These are phyloP conservation scores for Phaeodactylum tricornutum DNA, from an alignment of 108 stramenopile species.

Conservation along the genomic window DNA sequence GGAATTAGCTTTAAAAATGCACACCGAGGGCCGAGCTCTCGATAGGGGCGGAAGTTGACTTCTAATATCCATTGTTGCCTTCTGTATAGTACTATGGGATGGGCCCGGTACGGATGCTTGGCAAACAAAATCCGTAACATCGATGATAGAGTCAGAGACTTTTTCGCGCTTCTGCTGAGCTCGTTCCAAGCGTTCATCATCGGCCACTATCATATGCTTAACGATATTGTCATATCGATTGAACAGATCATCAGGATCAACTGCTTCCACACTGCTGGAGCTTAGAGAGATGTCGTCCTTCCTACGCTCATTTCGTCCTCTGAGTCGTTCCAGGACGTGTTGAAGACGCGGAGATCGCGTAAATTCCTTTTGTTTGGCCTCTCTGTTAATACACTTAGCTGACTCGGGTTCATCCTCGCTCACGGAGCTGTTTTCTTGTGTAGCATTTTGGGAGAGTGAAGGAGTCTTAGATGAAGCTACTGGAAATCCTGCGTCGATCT, in stretches of 20 bases:
- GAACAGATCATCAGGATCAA: constrained; percentile 7
- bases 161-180: neutral
- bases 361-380: neutral
- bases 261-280: neutral
- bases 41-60: neutral
- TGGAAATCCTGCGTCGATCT: no score
- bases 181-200: neutral
- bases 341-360: neutral
- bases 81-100: neutral
- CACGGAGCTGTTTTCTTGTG: neutral
- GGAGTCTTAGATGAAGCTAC: no score
- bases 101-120: neutral
- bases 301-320: neutral
- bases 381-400: neutral
- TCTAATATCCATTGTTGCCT: neutral
- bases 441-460: neutral
- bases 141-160: neutral
- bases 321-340: constrained; percentile 1
- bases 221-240: constrained; percentile 9
- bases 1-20: neutral
- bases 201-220: constrained; percentile 5
- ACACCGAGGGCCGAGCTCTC: neutral
- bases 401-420: neutral
- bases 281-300: neutral
- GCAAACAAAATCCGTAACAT: neutral